Evolutionary conservation across 2,329 filamentous ascomycete species (phyloP).

Genomic region (Thermoascus crustaceus): DNA sequence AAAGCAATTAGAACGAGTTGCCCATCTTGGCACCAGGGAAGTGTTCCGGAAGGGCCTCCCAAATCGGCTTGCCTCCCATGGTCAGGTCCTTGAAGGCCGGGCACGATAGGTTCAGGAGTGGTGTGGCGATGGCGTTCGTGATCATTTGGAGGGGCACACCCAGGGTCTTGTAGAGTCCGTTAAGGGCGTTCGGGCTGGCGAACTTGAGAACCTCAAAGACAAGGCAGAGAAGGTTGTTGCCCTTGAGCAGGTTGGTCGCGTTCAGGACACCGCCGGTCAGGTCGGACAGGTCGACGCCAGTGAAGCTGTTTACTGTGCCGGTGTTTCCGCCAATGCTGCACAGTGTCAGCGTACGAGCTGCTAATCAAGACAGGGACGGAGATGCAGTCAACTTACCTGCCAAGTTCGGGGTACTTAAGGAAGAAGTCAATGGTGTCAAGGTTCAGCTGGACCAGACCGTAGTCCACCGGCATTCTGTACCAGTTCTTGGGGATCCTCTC

Average conservation of each 20-base stretch:
- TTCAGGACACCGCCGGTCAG: constrained; percentile 37
- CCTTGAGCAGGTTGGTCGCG: constrained; percentile 26
- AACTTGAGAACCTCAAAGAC: constrained; percentile 27
- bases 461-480: constrained; percentile 41
- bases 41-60: constrained; percentile 19
- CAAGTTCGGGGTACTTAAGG: constrained; percentile 35
- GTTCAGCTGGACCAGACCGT: constrained; percentile 38
- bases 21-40: constrained; percentile 20
- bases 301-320: constrained; percentile 44
- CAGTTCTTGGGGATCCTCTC: constrained; percentile 48
- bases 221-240: constrained; percentile 36
- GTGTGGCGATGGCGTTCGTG: constrained; percentile 19
- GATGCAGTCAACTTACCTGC: constrained; percentile 13
- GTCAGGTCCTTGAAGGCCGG: constrained; percentile 26
- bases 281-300: constrained; percentile 37
- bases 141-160: constrained; percentile 21
- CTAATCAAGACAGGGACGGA: constrained; percentile 2
- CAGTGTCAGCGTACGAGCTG: not conserved
- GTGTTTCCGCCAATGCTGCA: constrained; percentile 46
- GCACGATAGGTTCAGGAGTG: constrained; percentile 22
- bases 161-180: constrained; percentile 21
- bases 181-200: constrained; percentile 24
- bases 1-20: not conserved
- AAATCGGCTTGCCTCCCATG: constrained; percentile 22
- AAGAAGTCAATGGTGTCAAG: constrained; percentile 33